phyloP scores from a whole-genome alignment of 2,329 filamentous ascomycete genomes.

The Ophiostoma montium region DNA sequence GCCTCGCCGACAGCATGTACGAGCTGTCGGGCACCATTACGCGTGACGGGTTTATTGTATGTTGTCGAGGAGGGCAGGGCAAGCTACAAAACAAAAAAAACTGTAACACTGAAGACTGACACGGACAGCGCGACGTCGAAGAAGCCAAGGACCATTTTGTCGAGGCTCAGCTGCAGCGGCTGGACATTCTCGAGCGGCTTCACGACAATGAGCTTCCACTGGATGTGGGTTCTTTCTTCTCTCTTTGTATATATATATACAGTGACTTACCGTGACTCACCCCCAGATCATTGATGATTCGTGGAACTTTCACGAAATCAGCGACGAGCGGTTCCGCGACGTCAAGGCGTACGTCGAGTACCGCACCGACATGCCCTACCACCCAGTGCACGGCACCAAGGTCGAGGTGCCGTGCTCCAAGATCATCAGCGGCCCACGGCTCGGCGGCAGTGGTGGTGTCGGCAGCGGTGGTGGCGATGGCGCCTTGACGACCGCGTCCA shows the following conservation, averaged over 20 bases:
- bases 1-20: constrained; percentile 6
- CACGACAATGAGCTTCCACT: constrained; percentile 29
- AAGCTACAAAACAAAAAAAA: no score
- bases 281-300: constrained; percentile 12
- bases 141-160: constrained; percentile 29
- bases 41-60: constrained; percentile 9
- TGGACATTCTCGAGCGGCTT: constrained; percentile 31
- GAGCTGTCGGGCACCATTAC: constrained; percentile 7
- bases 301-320: constrained; percentile 13
- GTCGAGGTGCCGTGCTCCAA: constrained; percentile 21
- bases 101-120: constrained; percentile 5
- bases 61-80: no score
- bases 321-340: constrained; percentile 10
- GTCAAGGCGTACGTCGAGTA: constrained; percentile 14
- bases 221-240: constrained; percentile 29
- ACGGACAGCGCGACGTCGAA: constrained; percentile 13
- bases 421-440: constrained; percentile 11
- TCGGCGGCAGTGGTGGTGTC: constrained; percentile 3
- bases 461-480: background rate
- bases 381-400: constrained; percentile 16
- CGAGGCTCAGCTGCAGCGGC: constrained; percentile 31
- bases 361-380: constrained; percentile 11
- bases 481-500: constrained; percentile 18
- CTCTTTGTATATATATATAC: background rate
- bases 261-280: no score